Percentiles rank a stretch among this genome's conserved stretches.
These are phyloP conservation scores for Croton laevigatus DNA, from an alignment of 441 rosid genomes.

Conservation along the genomic window DNA sequence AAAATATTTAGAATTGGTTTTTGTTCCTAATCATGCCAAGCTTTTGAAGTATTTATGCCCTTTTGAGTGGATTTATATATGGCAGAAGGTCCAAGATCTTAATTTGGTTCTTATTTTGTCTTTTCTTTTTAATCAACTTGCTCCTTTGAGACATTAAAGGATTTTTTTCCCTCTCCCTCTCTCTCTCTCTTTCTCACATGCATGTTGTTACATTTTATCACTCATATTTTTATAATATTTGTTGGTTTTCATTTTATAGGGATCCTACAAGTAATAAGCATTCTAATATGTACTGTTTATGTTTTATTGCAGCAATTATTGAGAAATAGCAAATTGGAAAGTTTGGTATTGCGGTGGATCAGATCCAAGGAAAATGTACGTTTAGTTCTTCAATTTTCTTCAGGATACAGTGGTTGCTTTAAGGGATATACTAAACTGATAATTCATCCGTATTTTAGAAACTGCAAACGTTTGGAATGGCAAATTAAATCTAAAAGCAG, in stretches of 20 bases:
- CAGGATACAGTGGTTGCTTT: conserved; percentile 6
- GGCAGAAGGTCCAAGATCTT: neutral
- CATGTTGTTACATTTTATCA: neutral
- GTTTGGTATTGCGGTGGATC: conserved; percentile 60
- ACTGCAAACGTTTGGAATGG: neutral
- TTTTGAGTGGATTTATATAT: neutral
- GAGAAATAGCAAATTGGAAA: conserved; percentile 52
- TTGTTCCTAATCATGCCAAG: neutral
- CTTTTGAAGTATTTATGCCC: conserved; percentile 7
- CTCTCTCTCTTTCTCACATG: neutral
- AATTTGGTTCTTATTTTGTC: neutral
- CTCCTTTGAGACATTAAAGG: neutral
- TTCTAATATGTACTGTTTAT: conserved; percentile 10
- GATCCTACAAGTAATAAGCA: neutral
- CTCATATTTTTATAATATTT: neutral
- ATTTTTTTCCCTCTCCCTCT: neutral
- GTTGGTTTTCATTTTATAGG: neutral
- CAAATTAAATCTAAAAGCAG: conserved; percentile 8
- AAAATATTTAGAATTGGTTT: conserved; percentile 1
- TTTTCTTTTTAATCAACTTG: conserved; percentile 1
- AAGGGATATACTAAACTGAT: neutral
- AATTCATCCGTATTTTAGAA: conserved; percentile 1
- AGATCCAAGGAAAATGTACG: conserved; percentile 73
- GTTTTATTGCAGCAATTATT: conserved; percentile 48
- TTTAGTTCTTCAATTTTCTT: conserved; percentile 12